Evolutionary conservation across 164 flowering plant species (phyloP).

Genomic region (Paratinospora sagittata): DNA sequence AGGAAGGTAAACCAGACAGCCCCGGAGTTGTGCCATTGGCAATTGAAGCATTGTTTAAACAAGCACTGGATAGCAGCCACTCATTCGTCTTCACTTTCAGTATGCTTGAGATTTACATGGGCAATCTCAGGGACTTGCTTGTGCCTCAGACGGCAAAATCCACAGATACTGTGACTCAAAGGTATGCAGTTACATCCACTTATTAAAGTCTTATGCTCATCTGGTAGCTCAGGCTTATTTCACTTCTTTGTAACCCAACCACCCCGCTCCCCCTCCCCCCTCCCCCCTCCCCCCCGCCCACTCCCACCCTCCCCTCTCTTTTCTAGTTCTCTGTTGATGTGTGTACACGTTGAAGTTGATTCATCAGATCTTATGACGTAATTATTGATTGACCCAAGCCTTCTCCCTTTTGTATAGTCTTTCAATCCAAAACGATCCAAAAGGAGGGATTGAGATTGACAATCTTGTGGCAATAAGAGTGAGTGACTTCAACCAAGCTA

Average conservation of each 20-base stretch:
- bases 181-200: conserved; percentile 25
- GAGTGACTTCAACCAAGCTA: conserved; percentile 44
- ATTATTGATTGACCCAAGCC: too few relatives aligned
- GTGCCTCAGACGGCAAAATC: conserved; percentile 35
- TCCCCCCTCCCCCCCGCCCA: too few relatives aligned
- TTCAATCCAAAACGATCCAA: conserved; percentile 44
- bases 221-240: not conserved
- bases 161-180: conserved; percentile 33
- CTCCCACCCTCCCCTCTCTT: too few relatives aligned
- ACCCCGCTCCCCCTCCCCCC: too few relatives aligned
- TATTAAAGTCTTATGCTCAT: not conserved
- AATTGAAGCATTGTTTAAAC: conserved; percentile 44
- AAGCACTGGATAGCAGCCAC: conserved; percentile 40
- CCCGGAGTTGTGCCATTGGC: conserved; percentile 58
- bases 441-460: conserved; percentile 47
- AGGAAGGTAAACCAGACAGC: conserved; percentile 52
- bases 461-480: conserved; percentile 50
- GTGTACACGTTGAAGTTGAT: too few relatives aligned
- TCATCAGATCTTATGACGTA: not conserved
- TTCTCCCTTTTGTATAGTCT: conserved; percentile 30
- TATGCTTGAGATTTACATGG: conserved; percentile 69
- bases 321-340: too few relatives aligned
- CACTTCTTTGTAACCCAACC: too few relatives aligned
- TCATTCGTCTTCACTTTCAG: conserved; percentile 44
- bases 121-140: conserved; percentile 56